Evolutionary conservation across 2,329 filamentous ascomycete genomes (phyloP).

Genomic region (Fonsecaea nubica): DNA sequence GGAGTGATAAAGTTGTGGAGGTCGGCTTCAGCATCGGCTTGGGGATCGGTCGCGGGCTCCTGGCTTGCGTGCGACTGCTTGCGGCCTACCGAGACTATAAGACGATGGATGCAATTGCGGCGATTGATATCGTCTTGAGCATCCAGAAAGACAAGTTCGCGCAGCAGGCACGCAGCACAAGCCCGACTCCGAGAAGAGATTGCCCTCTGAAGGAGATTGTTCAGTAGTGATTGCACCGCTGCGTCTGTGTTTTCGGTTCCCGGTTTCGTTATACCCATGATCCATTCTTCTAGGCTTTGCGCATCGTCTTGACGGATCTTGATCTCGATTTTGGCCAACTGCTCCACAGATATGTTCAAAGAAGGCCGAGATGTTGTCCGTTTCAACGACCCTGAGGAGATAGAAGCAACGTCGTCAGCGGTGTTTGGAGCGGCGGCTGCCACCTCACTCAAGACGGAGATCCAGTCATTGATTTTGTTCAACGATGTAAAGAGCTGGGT

Average conservation of each 20-base stretch:
- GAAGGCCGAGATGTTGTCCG: constrained; percentile 77
- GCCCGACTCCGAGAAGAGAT: constrained; percentile 75
- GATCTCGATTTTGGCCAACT: constrained; percentile 74
- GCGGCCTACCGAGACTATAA: constrained; percentile 90
- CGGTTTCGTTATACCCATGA: constrained; percentile 24
- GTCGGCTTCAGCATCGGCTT: constrained; percentile 58
- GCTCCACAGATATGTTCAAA: constrained; percentile 71
- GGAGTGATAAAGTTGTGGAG: constrained; percentile 79
- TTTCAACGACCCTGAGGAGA: constrained; percentile 72
- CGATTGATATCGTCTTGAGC: constrained; percentile 93
- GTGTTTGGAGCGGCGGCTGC: constrained; percentile 67
- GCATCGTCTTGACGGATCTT: constrained; percentile 74
- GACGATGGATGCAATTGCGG: constrained; percentile 88
- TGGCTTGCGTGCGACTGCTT: constrained; percentile 63
- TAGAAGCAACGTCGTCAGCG: constrained; percentile 36
- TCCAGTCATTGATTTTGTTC: constrained; percentile 84
- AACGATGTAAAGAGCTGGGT: constrained; percentile 63
- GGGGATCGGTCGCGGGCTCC: constrained; percentile 61
- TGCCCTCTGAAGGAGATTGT: constrained; percentile 52
- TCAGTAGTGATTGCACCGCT: constrained; percentile 46
- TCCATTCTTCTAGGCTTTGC: constrained; percentile 46
- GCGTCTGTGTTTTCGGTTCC: constrained; percentile 33
- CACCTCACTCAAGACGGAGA: constrained; percentile 79
- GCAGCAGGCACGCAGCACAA: constrained; percentile 75
- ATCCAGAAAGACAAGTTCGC: constrained; percentile 73